These are phyloP conservation scores for Chimonanthus praecox DNA, from an alignment of 164 flowering plant species.

Conservation along the genomic window DNA sequence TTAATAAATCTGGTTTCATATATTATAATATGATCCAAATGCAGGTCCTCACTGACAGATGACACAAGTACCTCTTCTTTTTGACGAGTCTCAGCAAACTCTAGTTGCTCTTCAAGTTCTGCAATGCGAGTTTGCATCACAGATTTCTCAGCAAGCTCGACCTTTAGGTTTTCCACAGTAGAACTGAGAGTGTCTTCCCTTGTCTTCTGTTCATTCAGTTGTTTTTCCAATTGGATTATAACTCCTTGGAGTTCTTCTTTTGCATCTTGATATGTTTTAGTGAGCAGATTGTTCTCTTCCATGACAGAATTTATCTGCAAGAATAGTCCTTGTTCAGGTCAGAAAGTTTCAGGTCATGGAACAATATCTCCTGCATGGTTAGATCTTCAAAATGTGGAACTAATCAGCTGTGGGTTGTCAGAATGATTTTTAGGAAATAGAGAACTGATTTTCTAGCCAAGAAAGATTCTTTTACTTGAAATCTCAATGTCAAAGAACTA, in stretches of 20 bases:
- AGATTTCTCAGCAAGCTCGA: constrained; percentile 51
- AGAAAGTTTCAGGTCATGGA: constrained; percentile 1
- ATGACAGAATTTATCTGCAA: constrained; percentile 62
- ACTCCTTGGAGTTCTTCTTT: constrained; percentile 61
- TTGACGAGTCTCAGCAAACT: constrained; percentile 36
- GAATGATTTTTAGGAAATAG: background rate
- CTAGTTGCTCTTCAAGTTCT: constrained; percentile 55
- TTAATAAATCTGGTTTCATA: background rate
- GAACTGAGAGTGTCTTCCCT: constrained; percentile 37
- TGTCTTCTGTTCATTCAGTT: constrained; percentile 43
- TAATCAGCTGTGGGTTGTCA: background rate
- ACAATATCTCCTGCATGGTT: background rate
- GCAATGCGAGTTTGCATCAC: constrained; percentile 35
- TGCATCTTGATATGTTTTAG: constrained; percentile 43
- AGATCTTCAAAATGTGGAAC: background rate
- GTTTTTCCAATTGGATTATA: constrained; percentile 49
- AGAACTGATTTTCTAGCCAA: background rate
- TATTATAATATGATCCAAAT: background rate
- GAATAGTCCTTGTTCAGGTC: background rate
- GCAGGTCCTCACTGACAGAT: background rate
- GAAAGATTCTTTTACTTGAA: too few species aligned
- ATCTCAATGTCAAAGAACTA: background rate
- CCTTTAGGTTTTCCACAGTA: constrained; percentile 51
- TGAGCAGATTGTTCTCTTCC: constrained; percentile 70
- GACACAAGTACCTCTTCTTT: constrained; percentile 52